Evolutionary conservation across 805 yeast genomes (phyloP), one percentile per base, ranked within the genome.

Genomic region (Monosporozyma solicola): DNA sequence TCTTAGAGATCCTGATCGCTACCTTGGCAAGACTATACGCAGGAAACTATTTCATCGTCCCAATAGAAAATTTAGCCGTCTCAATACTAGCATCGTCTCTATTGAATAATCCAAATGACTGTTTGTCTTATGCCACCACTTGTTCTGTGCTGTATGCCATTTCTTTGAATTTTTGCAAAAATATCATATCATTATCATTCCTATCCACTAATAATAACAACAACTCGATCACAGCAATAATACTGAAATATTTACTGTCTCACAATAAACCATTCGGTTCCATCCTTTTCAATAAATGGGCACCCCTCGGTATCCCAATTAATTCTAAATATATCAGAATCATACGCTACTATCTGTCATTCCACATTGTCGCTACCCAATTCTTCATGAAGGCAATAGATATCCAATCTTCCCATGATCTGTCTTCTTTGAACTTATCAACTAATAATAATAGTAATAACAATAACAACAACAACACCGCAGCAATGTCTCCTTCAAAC

Each of bases 21-120:
- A 57, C 60, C 2, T 20, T 62, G 16, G 37, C 61, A 11, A 62
- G 59, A 49, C 20, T 55, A n/a, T 59, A 54, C 43, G 62, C 61
- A 25, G 56, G 55, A 13, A 50, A 52, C 5, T 60, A 60, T 50
- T 61, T 66, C 47, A 50, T 59, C 13, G 50, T 51, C 7, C 67
- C 66, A 3, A 54, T 64, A 24, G 61, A 66, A 52, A 63, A 59
- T 48, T 53, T 67, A 46, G 63, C 69, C 3, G 54, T 64, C 41
- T 57, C 70, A 8, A 60, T 66, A 1, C 41, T 65, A 24, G 67
- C 70, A 16, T 66, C 71, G 1, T 65, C 67, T n/a, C 55, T 66
- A 57, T 64, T 65, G n/a, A 66, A 64, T 51, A 64, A 65, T 47
- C 66, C 70, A 3, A 54, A 52, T 13, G 64, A 65, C 37, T 61